Percentiles rank a stretch among this genome's conserved stretches.
These are phyloP conservation scores for Colletotrichum plurivorum DNA, from an alignment of 2,329 filamentous ascomycete genomes.

Conservation along the genomic window DNA sequence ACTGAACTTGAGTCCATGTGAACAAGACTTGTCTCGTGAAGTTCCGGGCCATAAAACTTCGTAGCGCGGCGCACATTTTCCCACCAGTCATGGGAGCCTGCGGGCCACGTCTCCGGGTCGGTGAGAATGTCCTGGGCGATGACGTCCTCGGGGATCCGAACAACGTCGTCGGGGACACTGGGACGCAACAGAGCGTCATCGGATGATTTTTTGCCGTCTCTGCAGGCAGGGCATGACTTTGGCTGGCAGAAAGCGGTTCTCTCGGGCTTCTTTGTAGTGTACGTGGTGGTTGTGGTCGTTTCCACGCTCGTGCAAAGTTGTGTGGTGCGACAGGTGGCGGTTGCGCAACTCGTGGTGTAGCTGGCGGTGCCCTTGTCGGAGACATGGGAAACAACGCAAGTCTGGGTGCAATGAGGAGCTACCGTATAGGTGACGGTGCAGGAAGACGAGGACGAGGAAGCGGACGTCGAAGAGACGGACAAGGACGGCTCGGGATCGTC, in stretches of 20 bases:
- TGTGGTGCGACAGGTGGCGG: constrained; percentile 33
- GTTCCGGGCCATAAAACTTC: constrained; percentile 33
- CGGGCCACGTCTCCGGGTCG: constrained; percentile 24
- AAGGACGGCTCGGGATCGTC: constrained; percentile 23
- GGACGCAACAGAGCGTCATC: background rate
- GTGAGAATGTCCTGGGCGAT: constrained; percentile 24
- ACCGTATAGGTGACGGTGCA: constrained; percentile 33
- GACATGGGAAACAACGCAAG: constrained; percentile 32
- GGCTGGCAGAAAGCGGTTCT: constrained; percentile 20
- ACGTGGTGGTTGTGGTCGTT: constrained; percentile 31
- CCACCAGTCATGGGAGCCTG: constrained; percentile 36
- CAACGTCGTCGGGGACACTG: background rate
- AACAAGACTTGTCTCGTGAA: background rate
- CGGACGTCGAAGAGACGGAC: constrained; percentile 2
- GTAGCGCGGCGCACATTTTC: constrained; percentile 36
- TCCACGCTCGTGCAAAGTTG: constrained; percentile 30
- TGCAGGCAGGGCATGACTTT: constrained; percentile 19
- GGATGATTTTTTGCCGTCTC: background rate
- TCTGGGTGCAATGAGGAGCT: constrained; percentile 39
- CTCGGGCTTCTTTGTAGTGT: constrained; percentile 23
- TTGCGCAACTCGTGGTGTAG: constrained; percentile 34
- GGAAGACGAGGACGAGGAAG: constrained; percentile 27
- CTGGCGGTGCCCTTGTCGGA: constrained; percentile 13
- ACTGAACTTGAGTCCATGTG: constrained; percentile 22
- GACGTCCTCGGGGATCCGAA: constrained; percentile 24